phyloP scores from a whole-genome alignment of 257 asterid species.

The Thymus mandschuricus region DNA sequence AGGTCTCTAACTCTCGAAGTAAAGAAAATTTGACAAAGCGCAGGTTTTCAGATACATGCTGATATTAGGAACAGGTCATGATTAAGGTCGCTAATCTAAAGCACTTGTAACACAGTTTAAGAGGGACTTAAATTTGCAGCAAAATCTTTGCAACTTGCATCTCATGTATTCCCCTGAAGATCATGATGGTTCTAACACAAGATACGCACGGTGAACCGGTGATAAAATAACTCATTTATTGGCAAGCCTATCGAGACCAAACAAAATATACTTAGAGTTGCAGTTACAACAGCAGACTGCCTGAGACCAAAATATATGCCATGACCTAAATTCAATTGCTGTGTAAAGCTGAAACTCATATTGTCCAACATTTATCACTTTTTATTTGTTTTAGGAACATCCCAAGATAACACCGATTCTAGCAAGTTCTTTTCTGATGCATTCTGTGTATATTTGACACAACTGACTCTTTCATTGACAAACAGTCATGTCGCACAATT shows the following conservation, averaged over 20 bases:
- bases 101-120: background rate
- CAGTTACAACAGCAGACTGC: background rate
- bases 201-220: background rate
- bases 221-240: background rate
- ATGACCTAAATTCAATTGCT: constrained; percentile 9
- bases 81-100: background rate
- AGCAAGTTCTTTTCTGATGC: background rate
- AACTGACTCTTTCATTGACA: background rate
- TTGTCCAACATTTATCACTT: background rate
- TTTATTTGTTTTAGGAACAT: constrained; percentile 5
- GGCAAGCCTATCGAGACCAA: constrained; percentile 11
- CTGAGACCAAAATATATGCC: constrained; percentile 9
- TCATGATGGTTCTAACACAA: constrained; percentile 12
- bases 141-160: constrained; percentile 1
- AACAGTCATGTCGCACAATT: background rate
- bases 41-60: background rate
- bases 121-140: background rate
- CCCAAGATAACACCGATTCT: background rate
- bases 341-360: constrained; percentile 8
- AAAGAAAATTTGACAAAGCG: constrained; percentile 1
- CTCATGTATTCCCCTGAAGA: constrained; percentile 3
- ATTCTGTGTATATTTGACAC: background rate
- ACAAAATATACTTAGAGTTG: constrained; percentile 1
- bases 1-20: constrained; percentile 8
- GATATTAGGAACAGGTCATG: too few relatives aligned